A percentile compares a stretch with the other conserved stretches of the same genome.
Evolutionary conservation across 345 rosid species (phyloP).

Genomic region (Salix caprea): DNA sequence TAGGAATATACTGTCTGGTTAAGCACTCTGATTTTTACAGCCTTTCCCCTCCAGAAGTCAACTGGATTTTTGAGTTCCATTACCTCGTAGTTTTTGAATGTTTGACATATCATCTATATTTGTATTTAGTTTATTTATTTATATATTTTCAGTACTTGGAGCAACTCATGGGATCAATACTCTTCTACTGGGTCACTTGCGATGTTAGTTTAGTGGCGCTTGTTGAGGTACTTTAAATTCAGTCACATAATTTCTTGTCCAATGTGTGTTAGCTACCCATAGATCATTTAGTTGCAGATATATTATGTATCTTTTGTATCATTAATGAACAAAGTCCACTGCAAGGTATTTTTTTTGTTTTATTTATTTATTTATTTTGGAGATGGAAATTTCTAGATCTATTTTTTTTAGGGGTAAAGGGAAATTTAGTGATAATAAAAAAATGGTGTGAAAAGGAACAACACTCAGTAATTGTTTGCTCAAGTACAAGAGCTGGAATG

Average conservation of each 20-base stretch:
- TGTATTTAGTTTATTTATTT: not conserved
- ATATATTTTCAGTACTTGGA: conserved; percentile 68
- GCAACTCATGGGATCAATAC: conserved; percentile 73
- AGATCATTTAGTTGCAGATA: not conserved
- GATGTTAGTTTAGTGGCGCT: conserved; percentile 84
- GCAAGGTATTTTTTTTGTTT: too few species aligned
- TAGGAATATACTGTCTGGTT: too few species aligned
- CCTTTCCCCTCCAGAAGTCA: not conserved
- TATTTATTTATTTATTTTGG: too few species aligned
- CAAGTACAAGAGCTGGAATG: too few species aligned
- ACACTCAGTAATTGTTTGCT: too few species aligned
- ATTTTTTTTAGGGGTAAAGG: too few species aligned
- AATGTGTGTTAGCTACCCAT: not conserved
- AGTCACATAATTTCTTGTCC: conserved; percentile 3
- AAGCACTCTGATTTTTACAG: not conserved
- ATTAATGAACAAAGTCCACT: too few species aligned
- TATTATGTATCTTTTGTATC: too few species aligned
- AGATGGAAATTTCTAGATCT: too few species aligned
- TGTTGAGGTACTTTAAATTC: conserved; percentile 59
- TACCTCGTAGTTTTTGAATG: not conserved
- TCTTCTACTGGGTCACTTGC: conserved; percentile 81
- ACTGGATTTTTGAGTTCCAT: not conserved
- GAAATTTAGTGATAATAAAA: too few species aligned
- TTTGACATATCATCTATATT: not conserved
- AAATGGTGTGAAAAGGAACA: too few species aligned